phyloP scores from a whole-genome alignment of 306 rosid species.

The Betula pendula region DNA sequence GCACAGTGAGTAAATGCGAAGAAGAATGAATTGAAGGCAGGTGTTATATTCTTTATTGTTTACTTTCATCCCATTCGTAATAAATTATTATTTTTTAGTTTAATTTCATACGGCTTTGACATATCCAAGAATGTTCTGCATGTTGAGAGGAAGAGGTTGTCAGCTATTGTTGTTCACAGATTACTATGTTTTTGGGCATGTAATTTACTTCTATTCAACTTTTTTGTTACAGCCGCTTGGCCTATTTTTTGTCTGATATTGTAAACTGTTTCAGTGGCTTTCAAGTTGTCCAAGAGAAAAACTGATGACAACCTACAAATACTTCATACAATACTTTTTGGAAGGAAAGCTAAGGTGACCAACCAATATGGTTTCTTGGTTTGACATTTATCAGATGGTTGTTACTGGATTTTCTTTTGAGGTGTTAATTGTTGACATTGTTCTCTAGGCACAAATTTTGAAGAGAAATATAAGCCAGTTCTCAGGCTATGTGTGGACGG shows the following conservation, averaged over 20 bases:
- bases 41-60: background rate
- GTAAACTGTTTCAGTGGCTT: slow-evolving; percentile 77
- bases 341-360: slow-evolving; percentile 80
- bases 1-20: background rate
- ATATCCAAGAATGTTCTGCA: background rate
- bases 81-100: background rate
- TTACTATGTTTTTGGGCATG: background rate
- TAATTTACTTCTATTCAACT: slow-evolving; percentile 10
- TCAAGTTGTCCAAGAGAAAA: slow-evolving; percentile 92
- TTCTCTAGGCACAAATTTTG: slow-evolving; percentile 59
- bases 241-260: slow-evolving; percentile 35
- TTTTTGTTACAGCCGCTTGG: slow-evolving; percentile 30
- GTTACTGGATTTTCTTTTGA: background rate
- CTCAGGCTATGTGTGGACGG: slow-evolving; percentile 91
- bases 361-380: background rate
- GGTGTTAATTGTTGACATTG: slow-evolving; percentile 23
- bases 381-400: background rate
- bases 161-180: slow-evolving; percentile 9
- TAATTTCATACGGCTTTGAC: background rate
- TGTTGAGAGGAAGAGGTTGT: background rate
- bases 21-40: background rate
- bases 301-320: slow-evolving; percentile 82
- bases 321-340: slow-evolving; percentile 80
- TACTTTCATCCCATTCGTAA: background rate
- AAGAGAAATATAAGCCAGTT: slow-evolving; percentile 76